These are phyloP conservation scores for Sugiyamaella japonica DNA, from an alignment of 1,139 yeast species.

Conservation along the genomic window DNA sequence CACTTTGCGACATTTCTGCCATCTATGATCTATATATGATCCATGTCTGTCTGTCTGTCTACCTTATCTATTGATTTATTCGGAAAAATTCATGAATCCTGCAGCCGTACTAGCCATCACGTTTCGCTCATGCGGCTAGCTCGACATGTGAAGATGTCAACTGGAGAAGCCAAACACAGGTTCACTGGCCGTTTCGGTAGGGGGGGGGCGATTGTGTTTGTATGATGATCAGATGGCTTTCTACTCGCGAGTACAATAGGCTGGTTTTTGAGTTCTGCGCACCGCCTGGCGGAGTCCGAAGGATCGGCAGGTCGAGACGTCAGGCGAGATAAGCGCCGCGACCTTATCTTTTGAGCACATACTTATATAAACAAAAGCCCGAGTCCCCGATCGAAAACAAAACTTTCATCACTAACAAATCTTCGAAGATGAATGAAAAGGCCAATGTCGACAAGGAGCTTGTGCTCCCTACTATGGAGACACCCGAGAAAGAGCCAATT, in stretches of 20 bases:
- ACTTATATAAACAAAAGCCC: neutral
- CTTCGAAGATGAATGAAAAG: neutral
- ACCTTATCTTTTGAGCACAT: neutral
- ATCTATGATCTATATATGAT: no score
- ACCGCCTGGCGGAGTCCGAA: constrained; percentile 12
- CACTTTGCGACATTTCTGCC: constrained; percentile 2
- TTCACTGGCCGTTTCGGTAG: no score
- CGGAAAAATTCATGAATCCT: neutral
- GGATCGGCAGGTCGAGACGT: neutral
- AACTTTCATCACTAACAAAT: neutral
- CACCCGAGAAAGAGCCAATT: neutral
- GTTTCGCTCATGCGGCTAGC: neutral
- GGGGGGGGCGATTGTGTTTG: neutral
- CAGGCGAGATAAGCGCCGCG: neutral
- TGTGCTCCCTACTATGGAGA: constrained; percentile 7
- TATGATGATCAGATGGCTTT: no score
- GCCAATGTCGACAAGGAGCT: neutral
- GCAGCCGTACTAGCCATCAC: neutral
- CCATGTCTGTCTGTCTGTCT: no score
- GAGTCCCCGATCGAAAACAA: neutral
- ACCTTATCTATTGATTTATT: neutral
- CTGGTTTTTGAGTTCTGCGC: no score
- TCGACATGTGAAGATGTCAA: neutral
- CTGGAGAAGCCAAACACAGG: no score
- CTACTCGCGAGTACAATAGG: no score